Evolutionary conservation across 2,329 filamentous ascomycete genomes (phyloP), one percentile per base, ranked within the genome.

Genomic region (Neonectria coccinea): DNA sequence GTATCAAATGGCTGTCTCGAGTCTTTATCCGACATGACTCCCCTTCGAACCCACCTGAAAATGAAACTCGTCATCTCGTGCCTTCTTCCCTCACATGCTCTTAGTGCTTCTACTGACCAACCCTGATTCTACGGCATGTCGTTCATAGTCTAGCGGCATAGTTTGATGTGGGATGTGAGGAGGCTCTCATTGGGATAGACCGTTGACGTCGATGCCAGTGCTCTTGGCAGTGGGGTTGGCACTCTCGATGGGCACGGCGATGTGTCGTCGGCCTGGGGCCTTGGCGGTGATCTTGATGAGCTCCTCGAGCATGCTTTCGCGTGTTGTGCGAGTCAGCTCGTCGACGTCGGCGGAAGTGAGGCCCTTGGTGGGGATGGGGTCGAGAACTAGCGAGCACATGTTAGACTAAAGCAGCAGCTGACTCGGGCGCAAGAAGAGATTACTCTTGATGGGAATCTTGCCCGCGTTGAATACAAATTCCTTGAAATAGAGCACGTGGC

Each of bases 301-400:
- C 74, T 91, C 91, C 69, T 86, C 84, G 67, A 94, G 85, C 93
- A 97, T 97, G 56, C 89, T 79, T 20, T 93, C 90, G 61, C 90
- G 86, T 2, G 91, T 92, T 58, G 85, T 85, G 59, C 85, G 83
- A 55, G 90, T 86, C 48, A 97, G 82, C 64, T 87, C 86, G 70
- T 96, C 91, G 57, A 97, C 92, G 77, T 97, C 93, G 56, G 89
- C 89, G 25, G 91, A 66, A 18, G 88, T 92, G 68, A 97, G 85
- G 57, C 88, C 88, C 68, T 87, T 85, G 11, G 94, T 97, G 53
- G 88, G 84, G 66, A 97, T 94, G 2, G 94, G 92, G 73, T 92
- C 88, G 57, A 97, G 83, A 22, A 97, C 92, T 92, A 67, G 5
- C 27, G 11, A 42, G 44, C 6, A 10, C 4, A 33, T 22, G 44